A percentile compares a stretch with the other conserved stretches of the same genome.
Evolutionary conservation across 495 filamentous ascomycete genomes (phyloP).

Genomic region (Melanomma pulvis-pyrius): DNA sequence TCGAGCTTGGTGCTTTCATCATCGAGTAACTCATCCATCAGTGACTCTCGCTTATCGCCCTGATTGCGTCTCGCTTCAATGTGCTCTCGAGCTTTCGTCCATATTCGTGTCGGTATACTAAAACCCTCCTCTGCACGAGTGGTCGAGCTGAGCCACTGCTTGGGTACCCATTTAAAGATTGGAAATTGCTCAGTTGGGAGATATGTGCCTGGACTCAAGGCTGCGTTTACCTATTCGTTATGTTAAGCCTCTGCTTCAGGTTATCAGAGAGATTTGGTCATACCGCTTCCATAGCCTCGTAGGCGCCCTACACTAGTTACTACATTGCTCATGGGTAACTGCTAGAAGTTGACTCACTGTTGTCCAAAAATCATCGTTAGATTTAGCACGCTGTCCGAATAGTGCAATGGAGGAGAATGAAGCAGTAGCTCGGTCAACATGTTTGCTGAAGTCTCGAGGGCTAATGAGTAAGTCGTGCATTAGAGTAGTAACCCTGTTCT

Average conservation of each 20-base stretch:
- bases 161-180: conserved; percentile 21
- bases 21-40: conserved; percentile 17
- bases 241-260: neutral
- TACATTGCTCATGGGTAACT: neutral
- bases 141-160: neutral
- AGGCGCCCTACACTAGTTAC: conserved; percentile 17
- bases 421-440: conserved; percentile 16
- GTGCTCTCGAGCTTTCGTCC: conserved; percentile 14
- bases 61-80: conserved; percentile 2
- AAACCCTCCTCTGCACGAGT: conserved; percentile 6
- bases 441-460: conserved; percentile 20
- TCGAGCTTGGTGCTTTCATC: conserved; percentile 6
- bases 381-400: conserved; percentile 20
- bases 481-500: conserved; percentile 11
- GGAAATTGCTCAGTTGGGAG: conserved; percentile 24
- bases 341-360: conserved; percentile 4
- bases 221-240: conserved; percentile 4
- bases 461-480: conserved; percentile 21
- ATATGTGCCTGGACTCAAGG: conserved; percentile 19
- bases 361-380: conserved; percentile 20
- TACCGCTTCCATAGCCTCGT: conserved; percentile 26
- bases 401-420: conserved; percentile 19
- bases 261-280: neutral
- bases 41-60: conserved; percentile 24
- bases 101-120: neutral